A percentile compares a stretch with the other conserved stretches of the same genome.
Conservation (phyloP, 768 basidiomycete species). For the Trichaptum fuscoviolaceum region DNA sequence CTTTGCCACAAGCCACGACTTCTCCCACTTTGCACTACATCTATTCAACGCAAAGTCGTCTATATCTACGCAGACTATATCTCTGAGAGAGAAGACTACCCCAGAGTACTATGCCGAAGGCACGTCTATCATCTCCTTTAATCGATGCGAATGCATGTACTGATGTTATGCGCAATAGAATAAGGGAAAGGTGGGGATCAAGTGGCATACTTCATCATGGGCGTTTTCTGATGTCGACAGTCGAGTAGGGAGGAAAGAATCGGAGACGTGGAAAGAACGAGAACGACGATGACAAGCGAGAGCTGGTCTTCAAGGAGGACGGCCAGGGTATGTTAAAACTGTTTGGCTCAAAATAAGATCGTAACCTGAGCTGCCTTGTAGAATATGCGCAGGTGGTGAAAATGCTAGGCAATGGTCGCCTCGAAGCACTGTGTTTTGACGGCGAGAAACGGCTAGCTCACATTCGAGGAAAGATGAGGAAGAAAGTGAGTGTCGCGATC, state of each 20-base stretch:
- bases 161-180: slow-evolving; percentile 37
- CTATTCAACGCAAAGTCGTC: neutral
- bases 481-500: slow-evolving; percentile 67
- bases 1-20: neutral
- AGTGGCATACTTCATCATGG: neutral
- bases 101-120: slow-evolving; percentile 43
- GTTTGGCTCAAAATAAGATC: neutral
- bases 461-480: slow-evolving; percentile 98
- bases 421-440: slow-evolving; percentile 97
- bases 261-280: slow-evolving; percentile 99
- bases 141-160: slow-evolving; percentile 16
- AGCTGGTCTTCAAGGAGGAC: slow-evolving; percentile 97
- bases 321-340: slow-evolving; percentile 57
- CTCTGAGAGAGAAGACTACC: neutral
- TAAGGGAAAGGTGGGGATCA: slow-evolving; percentile 62
- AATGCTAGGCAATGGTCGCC: slow-evolving; percentile 97
- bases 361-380: slow-evolving; percentile 13
- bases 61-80: neutral
- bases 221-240: slow-evolving; percentile 9
- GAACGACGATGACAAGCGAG: slow-evolving; percentile 98
- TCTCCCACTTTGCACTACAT: neutral
- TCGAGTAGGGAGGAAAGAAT: slow-evolving; percentile 91
- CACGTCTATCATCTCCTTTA: slow-evolving; percentile 19
- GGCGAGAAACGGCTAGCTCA: slow-evolving; percentile 97
- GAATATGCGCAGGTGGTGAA: slow-evolving; percentile 98